Evolutionary conservation across 129 eudicot species (phyloP), one percentile per base, ranked within the genome.

Genomic region (Pseudognaphalium luteoalbum): DNA sequence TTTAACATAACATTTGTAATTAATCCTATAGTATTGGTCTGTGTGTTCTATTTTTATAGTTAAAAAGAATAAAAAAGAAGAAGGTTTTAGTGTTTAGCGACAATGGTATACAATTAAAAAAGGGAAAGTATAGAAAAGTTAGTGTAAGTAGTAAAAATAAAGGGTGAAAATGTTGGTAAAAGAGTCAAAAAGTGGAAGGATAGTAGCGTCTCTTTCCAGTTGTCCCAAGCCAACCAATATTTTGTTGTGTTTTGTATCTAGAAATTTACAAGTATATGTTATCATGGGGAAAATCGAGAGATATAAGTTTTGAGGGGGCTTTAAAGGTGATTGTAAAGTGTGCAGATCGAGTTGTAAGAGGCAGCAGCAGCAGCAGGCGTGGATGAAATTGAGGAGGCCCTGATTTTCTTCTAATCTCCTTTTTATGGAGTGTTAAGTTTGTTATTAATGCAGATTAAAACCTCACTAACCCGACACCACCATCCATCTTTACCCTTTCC

Each of bases 381-480:
- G 79, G 68, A 82, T 85, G 91, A 85, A 82, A 60, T 69, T 72
- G 63, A 81, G 88, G 88, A 78, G 54, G 93, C 90, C 93, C 82
- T 79, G 81, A 81, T 78, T 86, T 86, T 82, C 87, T 85, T 87
- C 89, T 28, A 12, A 12, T 64, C 15, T 77, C 34, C 16, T 29
- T 62, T 29, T 84, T 79, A n/a, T n/a, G n/a, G n/a, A n/a, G n/a
- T n/a, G n/a, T n/a, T n/a, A 47, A 47, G 17, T 81, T 70, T 25
- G 28, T 25, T 19, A 39, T 57, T 70, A 75, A 19, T 70, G 81
- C 71, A 1, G 28, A 25, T 25, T 25, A 14, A 14, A 28, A 66
- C 39, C 74, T 73, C 85, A 82, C 81, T 82, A 73, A 72, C 75
- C 80, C 83, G 80, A 82, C 77, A 28, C 75, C 33, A 59, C 76